A percentile compares a stretch with the other conserved stretches of the same genome.
phyloP scores from a whole-genome alignment of 2,329 filamentous ascomycete species.

The Huntiella bhutanensis region DNA sequence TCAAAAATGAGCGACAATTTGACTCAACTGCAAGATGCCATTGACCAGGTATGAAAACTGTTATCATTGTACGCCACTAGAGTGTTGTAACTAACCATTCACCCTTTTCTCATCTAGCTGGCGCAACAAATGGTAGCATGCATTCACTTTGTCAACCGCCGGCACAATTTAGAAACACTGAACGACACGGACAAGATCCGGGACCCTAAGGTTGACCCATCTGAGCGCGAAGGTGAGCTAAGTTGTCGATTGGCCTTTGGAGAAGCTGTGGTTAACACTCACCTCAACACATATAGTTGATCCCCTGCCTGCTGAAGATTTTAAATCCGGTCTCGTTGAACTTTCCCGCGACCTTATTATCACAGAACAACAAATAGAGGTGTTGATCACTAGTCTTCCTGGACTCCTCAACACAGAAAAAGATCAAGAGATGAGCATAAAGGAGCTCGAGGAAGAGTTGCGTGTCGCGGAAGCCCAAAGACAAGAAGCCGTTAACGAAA shows the following conservation, averaged over 20 bases:
- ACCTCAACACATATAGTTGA: constrained; percentile 26
- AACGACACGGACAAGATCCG: constrained; percentile 38
- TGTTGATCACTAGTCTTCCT: constrained; percentile 53
- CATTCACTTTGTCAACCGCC: constrained; percentile 45
- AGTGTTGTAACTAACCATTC: not conserved
- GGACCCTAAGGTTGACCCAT: constrained; percentile 35
- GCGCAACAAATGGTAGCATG: constrained; percentile 50
- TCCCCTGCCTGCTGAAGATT: constrained; percentile 42
- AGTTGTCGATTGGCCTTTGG: not conserved
- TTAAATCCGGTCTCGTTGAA: constrained; percentile 49
- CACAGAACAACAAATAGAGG: constrained; percentile 70
- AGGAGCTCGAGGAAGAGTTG: constrained; percentile 45
- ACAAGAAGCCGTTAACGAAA: constrained; percentile 43
- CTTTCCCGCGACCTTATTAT: constrained; percentile 57
- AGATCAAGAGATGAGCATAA: constrained; percentile 52
- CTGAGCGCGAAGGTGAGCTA: constrained; percentile 29
- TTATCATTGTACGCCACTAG: not conserved
- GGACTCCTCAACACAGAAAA: constrained; percentile 61
- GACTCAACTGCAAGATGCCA: constrained; percentile 68
- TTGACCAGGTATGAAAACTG: constrained; percentile 47
- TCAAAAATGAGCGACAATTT: constrained; percentile 52
- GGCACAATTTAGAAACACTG: constrained; percentile 47
- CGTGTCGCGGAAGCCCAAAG: constrained; percentile 43
- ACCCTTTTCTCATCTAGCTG: constrained; percentile 26
- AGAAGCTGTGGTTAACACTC: not conserved